phyloP scores from a whole-genome alignment of 2,329 filamentous ascomycete genomes.

The Myriosclerotinia scirpicola region DNA sequence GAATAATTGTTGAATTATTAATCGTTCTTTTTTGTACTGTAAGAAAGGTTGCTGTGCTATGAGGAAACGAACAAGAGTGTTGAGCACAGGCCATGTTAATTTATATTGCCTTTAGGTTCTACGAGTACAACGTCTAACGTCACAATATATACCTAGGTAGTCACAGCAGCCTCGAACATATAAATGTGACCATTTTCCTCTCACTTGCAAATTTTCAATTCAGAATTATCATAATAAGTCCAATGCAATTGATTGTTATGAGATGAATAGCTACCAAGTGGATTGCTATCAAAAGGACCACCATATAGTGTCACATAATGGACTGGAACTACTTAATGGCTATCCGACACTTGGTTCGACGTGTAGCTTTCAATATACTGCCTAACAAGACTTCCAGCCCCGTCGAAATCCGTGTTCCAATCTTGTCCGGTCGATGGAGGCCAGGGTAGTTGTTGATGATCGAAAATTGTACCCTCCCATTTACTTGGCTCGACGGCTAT shows the following conservation, averaged over 20 bases:
- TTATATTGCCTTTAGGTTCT: neutral
- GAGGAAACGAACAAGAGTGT: neutral
- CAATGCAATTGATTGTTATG: neutral
- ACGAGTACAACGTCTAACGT: neutral
- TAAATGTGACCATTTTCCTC: neutral
- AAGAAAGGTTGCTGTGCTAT: neutral
- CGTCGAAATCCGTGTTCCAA: neutral
- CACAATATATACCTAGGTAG: too few relatives aligned
- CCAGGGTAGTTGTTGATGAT: too few relatives aligned
- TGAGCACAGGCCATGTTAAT: neutral
- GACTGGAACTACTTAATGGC: neutral
- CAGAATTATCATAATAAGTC: neutral
- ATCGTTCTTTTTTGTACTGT: neutral
- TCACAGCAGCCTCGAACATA: neutral
- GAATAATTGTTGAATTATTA: neutral
- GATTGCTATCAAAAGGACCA: neutral
- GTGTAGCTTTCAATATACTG: neutral
- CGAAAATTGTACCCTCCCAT: too few relatives aligned
- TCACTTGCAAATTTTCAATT: neutral
- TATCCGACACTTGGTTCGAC: neutral
- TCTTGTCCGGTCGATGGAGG: neutral
- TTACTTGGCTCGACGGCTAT: too few relatives aligned
- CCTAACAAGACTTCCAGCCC: neutral
- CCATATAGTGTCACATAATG: too few relatives aligned
- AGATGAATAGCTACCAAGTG: neutral